Evolutionary conservation across 257 asterid genomes (phyloP).

Genomic region (Capsicum chinense): DNA sequence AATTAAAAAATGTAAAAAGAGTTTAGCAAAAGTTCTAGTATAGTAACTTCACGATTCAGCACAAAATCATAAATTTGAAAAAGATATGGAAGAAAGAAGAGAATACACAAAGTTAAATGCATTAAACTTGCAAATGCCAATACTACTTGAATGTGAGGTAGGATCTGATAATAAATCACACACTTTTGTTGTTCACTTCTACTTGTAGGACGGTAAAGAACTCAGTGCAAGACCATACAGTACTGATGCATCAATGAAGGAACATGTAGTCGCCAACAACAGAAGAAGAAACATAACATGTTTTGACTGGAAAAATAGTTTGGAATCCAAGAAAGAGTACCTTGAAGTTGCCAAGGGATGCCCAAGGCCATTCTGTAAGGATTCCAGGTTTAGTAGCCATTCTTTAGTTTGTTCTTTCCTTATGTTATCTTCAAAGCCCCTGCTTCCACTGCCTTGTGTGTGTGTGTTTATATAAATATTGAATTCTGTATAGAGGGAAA

Average conservation of each 20-base stretch:
- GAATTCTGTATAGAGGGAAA: background rate
- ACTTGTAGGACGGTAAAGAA: too few species aligned
- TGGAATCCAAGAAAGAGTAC: background rate
- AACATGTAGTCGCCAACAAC: too few species aligned
- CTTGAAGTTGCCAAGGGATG: constrained; percentile 5
- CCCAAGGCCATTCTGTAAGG: constrained; percentile 6
- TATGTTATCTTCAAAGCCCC: background rate
- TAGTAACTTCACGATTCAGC: too few species aligned
- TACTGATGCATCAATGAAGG: too few species aligned
- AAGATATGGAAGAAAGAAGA: background rate
- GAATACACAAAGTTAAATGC: too few species aligned
- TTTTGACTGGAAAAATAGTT: background rate
- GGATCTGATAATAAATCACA: too few species aligned
- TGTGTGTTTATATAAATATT: background rate
- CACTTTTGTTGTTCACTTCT: too few species aligned
- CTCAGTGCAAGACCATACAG: too few species aligned
- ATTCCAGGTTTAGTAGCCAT: constrained; percentile 14
- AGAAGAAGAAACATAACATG: background rate
- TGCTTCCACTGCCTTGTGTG: background rate
- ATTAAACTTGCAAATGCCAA: background rate
- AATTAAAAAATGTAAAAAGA: background rate
- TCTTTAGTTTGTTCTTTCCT: background rate
- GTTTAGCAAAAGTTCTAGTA: background rate
- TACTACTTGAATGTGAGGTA: too few species aligned
- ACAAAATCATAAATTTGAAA: too few species aligned